Evolutionary conservation across 768 basidiomycete genomes (phyloP).

Genomic region (Russula earlei): DNA sequence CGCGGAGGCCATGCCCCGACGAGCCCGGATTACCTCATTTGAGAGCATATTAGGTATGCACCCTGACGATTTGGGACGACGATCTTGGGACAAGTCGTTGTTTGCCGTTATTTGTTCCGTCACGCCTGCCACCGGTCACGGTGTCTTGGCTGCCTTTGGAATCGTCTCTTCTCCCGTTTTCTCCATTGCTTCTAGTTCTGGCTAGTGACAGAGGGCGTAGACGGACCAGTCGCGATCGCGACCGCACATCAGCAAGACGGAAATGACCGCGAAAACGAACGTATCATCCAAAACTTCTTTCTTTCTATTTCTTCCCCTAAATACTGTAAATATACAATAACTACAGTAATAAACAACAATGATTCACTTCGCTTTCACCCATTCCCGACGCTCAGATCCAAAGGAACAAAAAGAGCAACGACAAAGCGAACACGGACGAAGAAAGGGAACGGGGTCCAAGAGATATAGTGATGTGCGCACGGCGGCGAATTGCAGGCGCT

Average conservation of each 20-base stretch:
- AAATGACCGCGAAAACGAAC: not conserved
- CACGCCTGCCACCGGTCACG: not conserved
- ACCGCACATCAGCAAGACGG: not conserved
- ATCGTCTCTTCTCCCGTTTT: not conserved
- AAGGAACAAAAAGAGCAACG: conserved; percentile 7
- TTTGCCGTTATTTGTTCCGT: not conserved
- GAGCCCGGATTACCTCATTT: conserved; percentile 10
- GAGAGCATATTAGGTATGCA: not conserved
- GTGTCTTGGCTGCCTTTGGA: not conserved
- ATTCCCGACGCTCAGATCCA: conserved; percentile 14
- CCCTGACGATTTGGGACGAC: not conserved
- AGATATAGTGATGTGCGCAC: conserved; percentile 17
- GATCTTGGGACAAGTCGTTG: conserved; percentile 1
- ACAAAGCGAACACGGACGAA: conserved; percentile 15
- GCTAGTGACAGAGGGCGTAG: not conserved
- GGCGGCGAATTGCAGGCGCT: conserved; percentile 4
- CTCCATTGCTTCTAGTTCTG: not conserved
- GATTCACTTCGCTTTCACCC: conserved; percentile 13
- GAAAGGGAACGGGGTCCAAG: conserved; percentile 5
- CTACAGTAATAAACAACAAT: conserved; percentile 19
- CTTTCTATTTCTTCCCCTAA: conserved; percentile 8
- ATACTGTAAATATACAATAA: conserved; percentile 21
- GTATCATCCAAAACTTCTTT: conserved; percentile 7
- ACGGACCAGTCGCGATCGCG: not conserved
- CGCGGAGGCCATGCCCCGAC: conserved; percentile 7